Base-by-base conservation (phyloP, 306 rosid species). In the Cicer pinnatifidum region DNA sequence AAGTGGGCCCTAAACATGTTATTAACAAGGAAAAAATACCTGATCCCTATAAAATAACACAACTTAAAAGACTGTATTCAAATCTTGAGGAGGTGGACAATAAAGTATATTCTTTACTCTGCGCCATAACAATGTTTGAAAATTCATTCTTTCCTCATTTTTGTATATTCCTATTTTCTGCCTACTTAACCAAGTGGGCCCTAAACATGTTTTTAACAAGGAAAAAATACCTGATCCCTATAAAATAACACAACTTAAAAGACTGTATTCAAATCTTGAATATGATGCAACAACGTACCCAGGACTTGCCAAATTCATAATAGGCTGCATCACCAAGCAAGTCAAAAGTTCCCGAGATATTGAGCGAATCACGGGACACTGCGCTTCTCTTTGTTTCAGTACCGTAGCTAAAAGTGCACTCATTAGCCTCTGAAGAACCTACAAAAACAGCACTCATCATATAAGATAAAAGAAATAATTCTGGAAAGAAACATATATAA, bases 401-500 rank as follows among this genome's bases (percentile, higher is more conserved):
- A 91, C 97, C 78, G 83, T 84, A 41, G 97, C 89, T 85, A 91
- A 75, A 59, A 95, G 75, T 11, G 97, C 97, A 81, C 90, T 87
- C 90, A 92, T 92, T 51, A 95, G 84, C 75, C 82, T 88, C 86
- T 92, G 99, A 72, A 95, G 91, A 84, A 87, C 90, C 99, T 95
- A 56, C 58, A 37, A 47, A 69, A 76, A 65, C 61, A 76, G 9
- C 52, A 75, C 58, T 70, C 50, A 81, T 85, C 78, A 83, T 80
- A 71, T 50, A 67, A 41, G 75, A 78, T 80, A 77, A 67, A 76
- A 84, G 60, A 81, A 48, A 59, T 43, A 69, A 33, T 54, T 68
- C 45, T 58, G n/a, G 77, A 71, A 46, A 66, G 43, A 77, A 81
- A 63, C 71, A 67, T 65, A 50, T 63, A 54, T 69, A 69, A 52